Evolutionary conservation across 2,329 filamentous ascomycete genomes (phyloP).

Genomic region (Furcasterigmium sp.): DNA sequence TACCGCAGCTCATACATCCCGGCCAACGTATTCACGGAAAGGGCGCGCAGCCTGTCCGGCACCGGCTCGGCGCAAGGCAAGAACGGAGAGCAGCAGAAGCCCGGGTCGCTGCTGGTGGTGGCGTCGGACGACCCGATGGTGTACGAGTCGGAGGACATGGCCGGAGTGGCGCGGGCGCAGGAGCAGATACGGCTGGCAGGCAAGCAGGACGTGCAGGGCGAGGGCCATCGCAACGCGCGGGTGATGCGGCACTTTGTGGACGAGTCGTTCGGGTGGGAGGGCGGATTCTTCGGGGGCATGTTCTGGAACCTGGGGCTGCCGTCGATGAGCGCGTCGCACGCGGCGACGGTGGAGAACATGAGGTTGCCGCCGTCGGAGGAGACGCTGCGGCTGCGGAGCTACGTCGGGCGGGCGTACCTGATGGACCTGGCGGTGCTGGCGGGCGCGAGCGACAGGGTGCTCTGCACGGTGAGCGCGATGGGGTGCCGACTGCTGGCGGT

Average conservation of each 20-base stretch:
- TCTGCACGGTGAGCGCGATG: slow-evolving; percentile 71
- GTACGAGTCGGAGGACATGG: slow-evolving; percentile 61
- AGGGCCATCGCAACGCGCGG: slow-evolving; percentile 29
- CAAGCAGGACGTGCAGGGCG: slow-evolving; percentile 43
- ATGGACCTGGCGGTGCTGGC: slow-evolving; percentile 74
- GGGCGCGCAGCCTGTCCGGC: slow-evolving; percentile 48
- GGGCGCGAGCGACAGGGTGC: slow-evolving; percentile 60
- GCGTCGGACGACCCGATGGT: slow-evolving; percentile 80
- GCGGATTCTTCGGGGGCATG: slow-evolving; percentile 76
- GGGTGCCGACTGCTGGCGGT: slow-evolving; percentile 73
- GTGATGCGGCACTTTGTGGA: slow-evolving; percentile 64
- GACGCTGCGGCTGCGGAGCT: slow-evolving; percentile 63
- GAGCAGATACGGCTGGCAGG: slow-evolving; percentile 71
- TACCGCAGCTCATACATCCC: slow-evolving; percentile 77
- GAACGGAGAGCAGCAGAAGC: slow-evolving; percentile 28
- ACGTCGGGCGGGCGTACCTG: slow-evolving; percentile 76
- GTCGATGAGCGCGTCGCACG: slow-evolving; percentile 29
- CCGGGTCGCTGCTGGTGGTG: slow-evolving; percentile 51
- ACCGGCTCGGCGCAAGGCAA: slow-evolving; percentile 35
- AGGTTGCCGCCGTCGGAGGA: slow-evolving; percentile 35
- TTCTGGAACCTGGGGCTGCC: slow-evolving; percentile 72
- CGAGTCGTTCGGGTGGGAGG: slow-evolving; percentile 79
- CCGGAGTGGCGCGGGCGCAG: slow-evolving; percentile 57
- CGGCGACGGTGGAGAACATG: slow-evolving; percentile 24
- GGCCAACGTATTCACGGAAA: slow-evolving; percentile 59